Evolutionary conservation across 768 basidiomycete genomes (phyloP).

Genomic region (Rossbeevera mucosa): DNA sequence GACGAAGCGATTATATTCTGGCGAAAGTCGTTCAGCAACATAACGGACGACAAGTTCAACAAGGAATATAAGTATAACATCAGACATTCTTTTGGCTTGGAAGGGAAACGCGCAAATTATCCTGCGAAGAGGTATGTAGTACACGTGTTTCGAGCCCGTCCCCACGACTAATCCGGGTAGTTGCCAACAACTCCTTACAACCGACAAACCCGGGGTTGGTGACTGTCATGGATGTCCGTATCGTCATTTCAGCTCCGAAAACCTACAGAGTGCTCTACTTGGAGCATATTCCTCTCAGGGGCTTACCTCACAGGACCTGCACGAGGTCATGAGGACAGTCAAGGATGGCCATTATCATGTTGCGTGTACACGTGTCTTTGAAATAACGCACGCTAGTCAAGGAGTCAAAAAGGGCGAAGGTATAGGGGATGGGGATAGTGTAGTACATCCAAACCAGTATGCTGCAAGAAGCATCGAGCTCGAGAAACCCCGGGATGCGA

Average conservation of each 20-base stretch:
- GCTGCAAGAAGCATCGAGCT: conserved; percentile 70
- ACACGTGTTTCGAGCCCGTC: not conserved
- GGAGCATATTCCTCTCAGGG: conserved; percentile 62
- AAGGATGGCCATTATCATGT: conserved; percentile 86
- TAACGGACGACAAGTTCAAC: conserved; percentile 94
- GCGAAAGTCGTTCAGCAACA: conserved; percentile 75
- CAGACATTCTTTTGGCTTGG: conserved; percentile 89
- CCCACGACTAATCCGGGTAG: conserved; percentile 37
- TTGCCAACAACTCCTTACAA: conserved; percentile 82
- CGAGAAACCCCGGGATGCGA: conserved; percentile 42
- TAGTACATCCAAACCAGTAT: conserved; percentile 93
- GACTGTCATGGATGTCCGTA: conserved; percentile 91
- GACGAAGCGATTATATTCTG: conserved; percentile 94
- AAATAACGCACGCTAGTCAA: conserved; percentile 72
- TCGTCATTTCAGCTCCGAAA: conserved; percentile 80
- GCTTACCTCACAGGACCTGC: conserved; percentile 62
- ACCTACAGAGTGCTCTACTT: conserved; percentile 72
- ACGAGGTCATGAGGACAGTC: conserved; percentile 77
- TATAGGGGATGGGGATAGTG: conserved; percentile 76
- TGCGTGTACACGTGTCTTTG: conserved; percentile 95
- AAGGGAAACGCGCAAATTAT: conserved; percentile 93
- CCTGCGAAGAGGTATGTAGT: conserved; percentile 74
- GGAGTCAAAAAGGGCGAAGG: conserved; percentile 90
- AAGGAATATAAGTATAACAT: conserved; percentile 98
- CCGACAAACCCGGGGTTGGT: conserved; percentile 58